Evolutionary conservation across 2,329 filamentous ascomycete species (phyloP).

Genomic region (Penicillium sp.): DNA sequence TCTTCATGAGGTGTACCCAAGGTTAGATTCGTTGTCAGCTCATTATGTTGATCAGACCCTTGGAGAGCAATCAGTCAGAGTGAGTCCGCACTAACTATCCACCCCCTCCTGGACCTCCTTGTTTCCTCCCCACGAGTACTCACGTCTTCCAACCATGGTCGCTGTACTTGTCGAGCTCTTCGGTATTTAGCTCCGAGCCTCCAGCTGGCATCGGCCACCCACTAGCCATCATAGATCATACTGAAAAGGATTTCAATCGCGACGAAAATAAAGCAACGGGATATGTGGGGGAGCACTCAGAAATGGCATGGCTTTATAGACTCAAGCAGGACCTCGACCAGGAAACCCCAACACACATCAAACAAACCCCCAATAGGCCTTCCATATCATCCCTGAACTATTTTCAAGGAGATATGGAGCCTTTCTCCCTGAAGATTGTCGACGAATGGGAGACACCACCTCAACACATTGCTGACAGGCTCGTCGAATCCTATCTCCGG

Average conservation of each 20-base stretch:
- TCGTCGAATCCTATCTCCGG: slow-evolving; percentile 42
- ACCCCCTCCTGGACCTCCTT: slow-evolving; percentile 3
- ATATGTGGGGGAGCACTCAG: slow-evolving; percentile 48
- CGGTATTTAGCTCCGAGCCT: slow-evolving; percentile 6
- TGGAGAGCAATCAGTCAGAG: slow-evolving; percentile 26
- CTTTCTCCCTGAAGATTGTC: slow-evolving; percentile 34
- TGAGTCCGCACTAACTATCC: slow-evolving; percentile 21
- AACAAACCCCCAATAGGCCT: slow-evolving; percentile 21
- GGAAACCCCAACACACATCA: slow-evolving; percentile 17
- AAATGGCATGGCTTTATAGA: slow-evolving; percentile 46
- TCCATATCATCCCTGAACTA: slow-evolving; percentile 38
- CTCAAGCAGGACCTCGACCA: slow-evolving; percentile 39
- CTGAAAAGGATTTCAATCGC: slow-evolving; percentile 46
- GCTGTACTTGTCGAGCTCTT: not conserved
- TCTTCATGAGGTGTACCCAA: slow-evolving; percentile 34
- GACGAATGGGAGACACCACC: slow-evolving; percentile 39
- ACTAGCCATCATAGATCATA: slow-evolving; percentile 40
- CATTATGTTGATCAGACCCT: slow-evolving; percentile 36
- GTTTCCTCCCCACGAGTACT: slow-evolving; percentile 4
- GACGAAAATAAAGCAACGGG: slow-evolving; percentile 40
- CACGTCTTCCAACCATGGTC: not conserved
- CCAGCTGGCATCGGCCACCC: slow-evolving; percentile 27
- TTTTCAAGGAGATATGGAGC: slow-evolving; percentile 41
- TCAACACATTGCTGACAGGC: slow-evolving; percentile 37
- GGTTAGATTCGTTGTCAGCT: slow-evolving; percentile 33